Evolutionary conservation across 345 rosid genomes (phyloP), one percentile per base, ranked within the genome.

Genomic region (Sisymbrium irio): DNA sequence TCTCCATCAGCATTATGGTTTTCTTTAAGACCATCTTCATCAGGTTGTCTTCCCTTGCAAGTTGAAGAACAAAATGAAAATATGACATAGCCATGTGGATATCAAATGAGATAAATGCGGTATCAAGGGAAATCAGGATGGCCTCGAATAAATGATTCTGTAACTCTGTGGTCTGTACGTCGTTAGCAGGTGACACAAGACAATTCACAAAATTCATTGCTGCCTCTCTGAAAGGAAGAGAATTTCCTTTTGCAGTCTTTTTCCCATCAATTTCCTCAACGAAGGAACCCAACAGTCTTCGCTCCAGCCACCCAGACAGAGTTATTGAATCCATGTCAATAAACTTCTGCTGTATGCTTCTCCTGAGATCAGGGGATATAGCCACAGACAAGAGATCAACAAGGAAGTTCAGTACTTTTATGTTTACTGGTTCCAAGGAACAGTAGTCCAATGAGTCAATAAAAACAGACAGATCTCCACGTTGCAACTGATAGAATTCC

Each of bases 231-330:
- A 88, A 81, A 67, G 89, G 65, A 63, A 70, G 73, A 67, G 92
- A 86, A 80, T 72, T 88, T 76, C 80, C 94, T 83, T 81, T 88
- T 67, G 85, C 83, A 82, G 73, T 69, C 65, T 59, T 78, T 66
- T 67, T 55, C 36, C 87, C 91, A 58, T 78, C 85, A 20, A 84
- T 65, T 47, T 80, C 77, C 69, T 89, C 94, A 74, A 71, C 53
- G 51, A 71, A 47, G 81, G 82, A 82, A 81, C 99, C 97, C 74
- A 92, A 82, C 65, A 95, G 83, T 79, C 91, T 87, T 78, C 82
- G 85, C 90, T 90, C 99, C 81, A 95, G 79, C 99, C 96, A 89
- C 69, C 81, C 82, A 61, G 96, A 92, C 81, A 95, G 77, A 62
- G 53, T 36, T 73, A 42, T 70, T 79, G 83, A 51, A 81, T 89